phyloP scores from a whole-genome alignment of 495 filamentous ascomycete genomes.

The Podospora comata region DNA sequence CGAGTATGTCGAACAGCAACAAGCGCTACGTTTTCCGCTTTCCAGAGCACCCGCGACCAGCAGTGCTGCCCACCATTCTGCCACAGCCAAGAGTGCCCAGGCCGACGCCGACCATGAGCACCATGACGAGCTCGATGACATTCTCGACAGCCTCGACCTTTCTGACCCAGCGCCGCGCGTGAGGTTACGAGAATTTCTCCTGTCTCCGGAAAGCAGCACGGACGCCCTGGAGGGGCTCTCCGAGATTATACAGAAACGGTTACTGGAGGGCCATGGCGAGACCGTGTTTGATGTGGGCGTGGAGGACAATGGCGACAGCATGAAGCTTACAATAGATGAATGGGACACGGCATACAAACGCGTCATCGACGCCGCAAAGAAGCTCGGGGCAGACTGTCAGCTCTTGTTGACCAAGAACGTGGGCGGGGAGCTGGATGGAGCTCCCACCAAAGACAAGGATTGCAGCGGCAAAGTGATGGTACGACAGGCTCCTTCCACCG shows the following conservation, averaged over 20 bases:
- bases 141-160: conserved; percentile 82
- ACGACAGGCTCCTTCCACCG: conserved; percentile 64
- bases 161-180: conserved; percentile 67
- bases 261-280: conserved; percentile 87
- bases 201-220: conserved; percentile 57
- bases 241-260: conserved; percentile 61
- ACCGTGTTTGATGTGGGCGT: conserved; percentile 87
- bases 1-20: conserved; percentile 95
- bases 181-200: conserved; percentile 71
- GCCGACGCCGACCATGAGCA: conserved; percentile 46
- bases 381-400: conserved; percentile 67
- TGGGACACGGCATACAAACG: conserved; percentile 73
- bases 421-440: conserved; percentile 70
- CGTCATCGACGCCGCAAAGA: conserved; percentile 62
- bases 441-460: conserved; percentile 64
- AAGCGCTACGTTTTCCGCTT: conserved; percentile 57
- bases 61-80: conserved; percentile 37
- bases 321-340: conserved; percentile 74
- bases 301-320: conserved; percentile 89
- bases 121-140: conserved; percentile 85
- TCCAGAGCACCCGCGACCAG: conserved; percentile 31
- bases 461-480: conserved; percentile 81
- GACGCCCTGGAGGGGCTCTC: conserved; percentile 55
- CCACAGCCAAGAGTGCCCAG: conserved; percentile 47
- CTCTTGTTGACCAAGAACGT: conserved; percentile 85